Percentiles rank a stretch among this genome's conserved stretches.
Conservation (phyloP, 1,284 basidiomycete species). For the Schizophyllum commune region DNA sequence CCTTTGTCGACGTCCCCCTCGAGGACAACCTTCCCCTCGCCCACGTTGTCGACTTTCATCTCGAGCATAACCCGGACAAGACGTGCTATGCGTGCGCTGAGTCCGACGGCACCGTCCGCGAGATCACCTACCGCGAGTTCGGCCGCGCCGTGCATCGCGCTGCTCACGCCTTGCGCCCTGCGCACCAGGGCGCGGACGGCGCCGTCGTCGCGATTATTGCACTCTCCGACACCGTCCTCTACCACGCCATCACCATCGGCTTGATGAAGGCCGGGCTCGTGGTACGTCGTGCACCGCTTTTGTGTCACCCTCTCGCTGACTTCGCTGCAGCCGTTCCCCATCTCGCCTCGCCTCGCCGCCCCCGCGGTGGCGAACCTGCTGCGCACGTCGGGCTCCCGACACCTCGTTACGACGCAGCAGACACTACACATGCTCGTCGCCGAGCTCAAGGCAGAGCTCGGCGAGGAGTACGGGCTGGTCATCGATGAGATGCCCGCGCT, state of each 20-base stretch:
- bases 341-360: neutral
- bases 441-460: neutral
- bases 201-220: slow-evolving; percentile 21
- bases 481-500: slow-evolving; percentile 16
- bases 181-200: slow-evolving; percentile 7
- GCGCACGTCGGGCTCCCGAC: slow-evolving; percentile 16
- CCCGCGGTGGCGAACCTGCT: neutral
- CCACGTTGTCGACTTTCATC: neutral
- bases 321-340: neutral
- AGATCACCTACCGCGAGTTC: slow-evolving; percentile 23
- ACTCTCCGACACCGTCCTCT: slow-evolving; percentile 22
- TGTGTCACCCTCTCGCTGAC: neutral
- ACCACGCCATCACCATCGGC: slow-evolving; percentile 22
- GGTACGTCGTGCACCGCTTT: slow-evolving; percentile 15
- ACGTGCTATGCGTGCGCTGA: neutral
- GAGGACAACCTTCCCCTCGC: neutral
- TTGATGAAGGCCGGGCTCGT: slow-evolving; percentile 21
- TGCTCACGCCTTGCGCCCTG: slow-evolving; percentile 19
- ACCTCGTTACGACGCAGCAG: slow-evolving; percentile 15
- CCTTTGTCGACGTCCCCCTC: neutral
- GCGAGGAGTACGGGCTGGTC: neutral
- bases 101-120: neutral
- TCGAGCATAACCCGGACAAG: neutral
- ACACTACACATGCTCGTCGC: slow-evolving; percentile 15
- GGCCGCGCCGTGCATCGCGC: slow-evolving; percentile 22